A percentile compares a stretch with the other conserved stretches of the same genome.
Conservation (phyloP, 2,329 filamentous ascomycete species). For the Xylariaceae sp. region DNA sequence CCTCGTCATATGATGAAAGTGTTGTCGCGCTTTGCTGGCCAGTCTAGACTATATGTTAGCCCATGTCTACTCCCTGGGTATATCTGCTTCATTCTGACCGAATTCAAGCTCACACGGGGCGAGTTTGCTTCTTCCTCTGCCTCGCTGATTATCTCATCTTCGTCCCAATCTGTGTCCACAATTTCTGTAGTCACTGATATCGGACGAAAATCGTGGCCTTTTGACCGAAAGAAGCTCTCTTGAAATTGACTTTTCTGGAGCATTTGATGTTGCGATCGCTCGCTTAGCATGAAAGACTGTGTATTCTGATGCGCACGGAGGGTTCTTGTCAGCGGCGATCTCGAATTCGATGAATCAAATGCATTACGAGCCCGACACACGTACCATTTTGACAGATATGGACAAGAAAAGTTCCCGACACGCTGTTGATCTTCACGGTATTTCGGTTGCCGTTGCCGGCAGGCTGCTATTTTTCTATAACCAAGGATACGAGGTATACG, state of each 20-base stretch:
- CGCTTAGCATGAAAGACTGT: constrained; percentile 24
- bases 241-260: constrained; percentile 46
- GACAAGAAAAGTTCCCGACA: constrained; percentile 10
- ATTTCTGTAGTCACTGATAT: constrained; percentile 72
- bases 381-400: constrained; percentile 19
- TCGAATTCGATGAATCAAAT: too few species aligned
- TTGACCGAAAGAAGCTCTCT: constrained; percentile 60
- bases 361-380: neutral
- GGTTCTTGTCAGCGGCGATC: constrained; percentile 11
- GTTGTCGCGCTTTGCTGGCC: constrained; percentile 77
- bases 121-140: constrained; percentile 58
- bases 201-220: constrained; percentile 54
- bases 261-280: constrained; percentile 46
- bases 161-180: constrained; percentile 71
- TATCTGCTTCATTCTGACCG: constrained; percentile 49
- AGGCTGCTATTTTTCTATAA: constrained; percentile 25
- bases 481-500: constrained; percentile 25
- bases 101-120: constrained; percentile 64
- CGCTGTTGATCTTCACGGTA: constrained; percentile 7
- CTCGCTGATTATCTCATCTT: constrained; percentile 58
- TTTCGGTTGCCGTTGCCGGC: constrained; percentile 31
- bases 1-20: constrained; percentile 80
- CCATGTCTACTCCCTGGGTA: neutral
- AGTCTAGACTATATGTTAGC: constrained; percentile 43
- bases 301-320: constrained; percentile 21